Conservation (phyloP, 139 green algal species). For the Picochlorum sp. region DNA sequence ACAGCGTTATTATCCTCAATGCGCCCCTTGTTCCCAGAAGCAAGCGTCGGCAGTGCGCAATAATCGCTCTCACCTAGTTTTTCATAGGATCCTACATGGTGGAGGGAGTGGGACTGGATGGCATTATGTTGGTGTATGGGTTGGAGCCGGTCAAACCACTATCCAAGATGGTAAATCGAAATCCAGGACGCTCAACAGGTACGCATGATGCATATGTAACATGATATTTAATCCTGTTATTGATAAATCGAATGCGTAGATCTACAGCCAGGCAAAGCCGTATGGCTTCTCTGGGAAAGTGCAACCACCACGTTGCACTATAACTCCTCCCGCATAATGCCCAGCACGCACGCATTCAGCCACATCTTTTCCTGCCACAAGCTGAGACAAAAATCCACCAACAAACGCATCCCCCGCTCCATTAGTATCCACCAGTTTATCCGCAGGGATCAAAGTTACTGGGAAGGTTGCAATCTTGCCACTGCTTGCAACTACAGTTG, state of each 20-base stretch:
- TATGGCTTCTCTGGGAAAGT: constrained; percentile 60
- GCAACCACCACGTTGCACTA: constrained; percentile 90
- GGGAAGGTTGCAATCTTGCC: constrained; percentile 47
- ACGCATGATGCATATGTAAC: background rate
- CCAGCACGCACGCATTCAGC: constrained; percentile 72
- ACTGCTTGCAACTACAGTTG: constrained; percentile 73
- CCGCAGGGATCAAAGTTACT: constrained; percentile 56
- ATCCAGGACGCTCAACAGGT: too few species aligned
- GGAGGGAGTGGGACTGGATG: constrained; percentile 21
- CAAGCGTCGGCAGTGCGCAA: constrained; percentile 40
- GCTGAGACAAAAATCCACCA: constrained; percentile 93
- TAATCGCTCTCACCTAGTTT: constrained; percentile 28
- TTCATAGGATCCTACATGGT: constrained; percentile 32
- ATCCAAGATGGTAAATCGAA: background rate
- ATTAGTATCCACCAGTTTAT: constrained; percentile 97
- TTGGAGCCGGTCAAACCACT: constrained; percentile 33
- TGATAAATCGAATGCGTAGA: background rate
- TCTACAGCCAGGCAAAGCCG: constrained; percentile 19
- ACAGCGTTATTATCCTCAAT: constrained; percentile 43
- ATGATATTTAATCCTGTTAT: background rate
- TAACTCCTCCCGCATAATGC: constrained; percentile 81
- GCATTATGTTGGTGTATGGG: constrained; percentile 35
- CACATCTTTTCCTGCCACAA: constrained; percentile 73
- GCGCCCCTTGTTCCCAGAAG: constrained; percentile 36
- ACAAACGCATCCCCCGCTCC: constrained; percentile 92